Conservation (phyloP, 371 early-diverging fungal genomes). For the Apophysomyces variabilis region DNA sequence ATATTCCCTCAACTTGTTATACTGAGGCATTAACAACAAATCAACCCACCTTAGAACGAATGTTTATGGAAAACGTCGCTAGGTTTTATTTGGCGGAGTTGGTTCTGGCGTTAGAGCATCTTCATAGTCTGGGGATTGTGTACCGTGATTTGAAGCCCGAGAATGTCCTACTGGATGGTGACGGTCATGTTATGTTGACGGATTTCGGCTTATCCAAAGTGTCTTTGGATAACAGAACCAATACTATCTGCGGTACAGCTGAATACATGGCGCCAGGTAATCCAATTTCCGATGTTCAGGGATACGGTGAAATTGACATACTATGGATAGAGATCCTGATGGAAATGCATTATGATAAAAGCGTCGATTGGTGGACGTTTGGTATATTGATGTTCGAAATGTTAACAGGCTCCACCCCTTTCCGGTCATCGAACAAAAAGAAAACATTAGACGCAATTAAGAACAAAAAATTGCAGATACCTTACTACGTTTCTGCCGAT, state of each 20-base stretch:
- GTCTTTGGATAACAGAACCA: conserved; percentile 60
- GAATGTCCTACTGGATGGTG: conserved; percentile 81
- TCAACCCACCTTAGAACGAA: conserved; percentile 66
- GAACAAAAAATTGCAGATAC: conserved; percentile 72
- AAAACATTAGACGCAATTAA: conserved; percentile 82
- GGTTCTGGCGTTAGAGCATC: conserved; percentile 83
- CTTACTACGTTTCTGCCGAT: conserved; percentile 71
- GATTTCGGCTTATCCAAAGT: conserved; percentile 94
- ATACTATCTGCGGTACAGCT: conserved; percentile 92
- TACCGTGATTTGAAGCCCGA: conserved; percentile 93
- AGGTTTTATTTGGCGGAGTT: conserved; percentile 89
- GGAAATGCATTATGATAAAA: conserved; percentile 81
- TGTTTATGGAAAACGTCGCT: conserved; percentile 78
- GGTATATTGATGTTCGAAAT: conserved; percentile 93
- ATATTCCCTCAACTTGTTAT: neutral
- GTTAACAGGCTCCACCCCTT: conserved; percentile 67
- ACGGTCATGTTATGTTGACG: conserved; percentile 87
- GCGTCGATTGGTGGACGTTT: conserved; percentile 94
- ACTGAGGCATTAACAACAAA: conserved; percentile 1
- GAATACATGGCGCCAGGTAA: conserved; percentile 85
- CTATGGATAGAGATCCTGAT: conserved; percentile 68
- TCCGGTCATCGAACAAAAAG: conserved; percentile 67
- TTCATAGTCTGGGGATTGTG: conserved; percentile 88
- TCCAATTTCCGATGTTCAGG: neutral
- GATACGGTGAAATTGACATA: neutral